These are phyloP conservation scores for Bolboschoenoplectus hybrid DNA, from an alignment of 202 grass and related monocot species.

Conservation along the genomic window DNA sequence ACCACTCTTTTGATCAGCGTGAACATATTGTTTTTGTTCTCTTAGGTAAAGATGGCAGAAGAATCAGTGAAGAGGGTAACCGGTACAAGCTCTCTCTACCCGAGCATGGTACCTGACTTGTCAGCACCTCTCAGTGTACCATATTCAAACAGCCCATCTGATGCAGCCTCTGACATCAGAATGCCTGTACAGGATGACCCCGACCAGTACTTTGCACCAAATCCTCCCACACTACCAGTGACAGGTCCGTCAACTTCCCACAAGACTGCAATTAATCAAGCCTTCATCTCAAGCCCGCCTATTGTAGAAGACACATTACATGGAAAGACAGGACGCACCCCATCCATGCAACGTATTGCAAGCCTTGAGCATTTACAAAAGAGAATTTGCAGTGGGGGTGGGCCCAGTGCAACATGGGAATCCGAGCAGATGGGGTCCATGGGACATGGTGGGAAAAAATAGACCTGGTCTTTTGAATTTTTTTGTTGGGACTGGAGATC, in stretches of 20 bases:
- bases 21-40: background rate
- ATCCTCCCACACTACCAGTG: constrained; percentile 3
- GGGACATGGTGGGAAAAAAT: constrained; percentile 35
- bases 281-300: background rate
- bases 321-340: constrained; percentile 41
- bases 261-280: constrained; percentile 22
- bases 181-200: constrained; percentile 48
- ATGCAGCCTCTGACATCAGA: constrained; percentile 27
- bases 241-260: background rate
- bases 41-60: constrained; percentile 85
- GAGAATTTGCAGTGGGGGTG: constrained; percentile 20
- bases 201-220: constrained; percentile 21
- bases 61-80: constrained; percentile 58
- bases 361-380: constrained; percentile 52
- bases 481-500: constrained; percentile 4
- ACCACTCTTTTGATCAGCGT: background rate
- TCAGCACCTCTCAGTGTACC: constrained; percentile 62
- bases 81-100: constrained; percentile 25
- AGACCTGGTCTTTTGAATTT: background rate
- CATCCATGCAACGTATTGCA: constrained; percentile 37
- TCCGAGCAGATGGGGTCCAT: constrained; percentile 16
- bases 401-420: constrained; percentile 23
- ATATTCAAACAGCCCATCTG: constrained; percentile 51
- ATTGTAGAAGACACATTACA: constrained; percentile 34
- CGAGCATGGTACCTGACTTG: constrained; percentile 47